phyloP scores from a whole-genome alignment of 129 eudicot species.

The Pulicaria dysenterica region DNA sequence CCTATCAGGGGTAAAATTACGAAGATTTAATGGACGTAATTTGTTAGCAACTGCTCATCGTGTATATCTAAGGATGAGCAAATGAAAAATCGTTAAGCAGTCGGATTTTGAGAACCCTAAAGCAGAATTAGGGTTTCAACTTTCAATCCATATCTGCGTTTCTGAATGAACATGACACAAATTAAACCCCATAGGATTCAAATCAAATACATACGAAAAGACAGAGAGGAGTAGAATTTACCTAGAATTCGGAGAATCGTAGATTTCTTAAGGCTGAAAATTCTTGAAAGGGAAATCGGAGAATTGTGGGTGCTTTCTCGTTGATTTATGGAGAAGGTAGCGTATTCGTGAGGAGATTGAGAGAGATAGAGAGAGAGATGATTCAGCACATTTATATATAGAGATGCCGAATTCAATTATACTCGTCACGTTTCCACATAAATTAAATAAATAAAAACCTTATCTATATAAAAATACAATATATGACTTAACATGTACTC shows the following conservation, averaged over 20 bases:
- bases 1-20: slow-evolving; percentile 1
- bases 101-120: neutral
- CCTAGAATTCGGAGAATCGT: neutral
- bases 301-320: neutral
- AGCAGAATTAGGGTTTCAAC: slow-evolving; percentile 13
- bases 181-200: neutral
- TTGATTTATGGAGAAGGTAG: slow-evolving; percentile 18
- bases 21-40: neutral
- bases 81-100: neutral
- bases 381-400: slow-evolving; percentile 1
- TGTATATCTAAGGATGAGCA: neutral
- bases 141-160: neutral
- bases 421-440: slow-evolving; percentile 16
- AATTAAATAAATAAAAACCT: neutral
- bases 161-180: neutral
- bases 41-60: slow-evolving; percentile 5
- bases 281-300: neutral
- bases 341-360: slow-evolving; percentile 16
- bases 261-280: neutral
- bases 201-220: neutral
- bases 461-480: neutral
- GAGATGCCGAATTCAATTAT: neutral
- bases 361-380: slow-evolving; percentile 1
- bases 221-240: neutral
- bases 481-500: neutral